Conservation (phyloP, 345 rosid species). For the Lenwebbia sp. region DNA sequence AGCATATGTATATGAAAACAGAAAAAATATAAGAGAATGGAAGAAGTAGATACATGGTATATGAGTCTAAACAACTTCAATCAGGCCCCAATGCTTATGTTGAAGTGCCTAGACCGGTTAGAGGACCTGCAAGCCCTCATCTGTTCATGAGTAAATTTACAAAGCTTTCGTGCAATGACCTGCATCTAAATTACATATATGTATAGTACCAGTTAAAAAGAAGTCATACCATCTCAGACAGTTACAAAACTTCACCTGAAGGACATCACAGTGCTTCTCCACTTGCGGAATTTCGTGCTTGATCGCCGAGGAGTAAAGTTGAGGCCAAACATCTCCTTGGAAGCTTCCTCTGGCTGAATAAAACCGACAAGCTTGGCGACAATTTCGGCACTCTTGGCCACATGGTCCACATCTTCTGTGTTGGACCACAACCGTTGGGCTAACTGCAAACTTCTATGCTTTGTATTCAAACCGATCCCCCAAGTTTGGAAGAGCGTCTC, state of each 20-base stretch:
- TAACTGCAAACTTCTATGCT: conserved; percentile 22
- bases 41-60: not conserved
- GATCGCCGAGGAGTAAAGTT: conserved; percentile 19
- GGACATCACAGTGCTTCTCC: conserved; percentile 10
- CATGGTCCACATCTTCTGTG: conserved; percentile 22
- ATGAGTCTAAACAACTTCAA: not conserved
- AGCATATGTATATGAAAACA: no score
- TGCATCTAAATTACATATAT: not conserved
- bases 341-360: conserved; percentile 16
- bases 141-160: not conserved
- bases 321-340: conserved; percentile 36
- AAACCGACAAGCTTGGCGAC: conserved; percentile 32
- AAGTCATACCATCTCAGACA: not conserved
- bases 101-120: not conserved
- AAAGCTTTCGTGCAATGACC: not conserved
- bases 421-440: conserved; percentile 24
- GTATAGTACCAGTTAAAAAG: not conserved
- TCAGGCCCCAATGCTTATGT: not conserved
- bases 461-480: conserved; percentile 21
- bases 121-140: not conserved
- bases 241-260: not conserved
- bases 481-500: conserved; percentile 27
- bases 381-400: conserved; percentile 20
- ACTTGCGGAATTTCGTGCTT: not conserved
- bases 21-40: not conserved